Percentiles rank a stretch among this genome's conserved stretches.
phyloP scores from a whole-genome alignment of 768 basidiomycete species.

The Lactarius tabidus region DNA sequence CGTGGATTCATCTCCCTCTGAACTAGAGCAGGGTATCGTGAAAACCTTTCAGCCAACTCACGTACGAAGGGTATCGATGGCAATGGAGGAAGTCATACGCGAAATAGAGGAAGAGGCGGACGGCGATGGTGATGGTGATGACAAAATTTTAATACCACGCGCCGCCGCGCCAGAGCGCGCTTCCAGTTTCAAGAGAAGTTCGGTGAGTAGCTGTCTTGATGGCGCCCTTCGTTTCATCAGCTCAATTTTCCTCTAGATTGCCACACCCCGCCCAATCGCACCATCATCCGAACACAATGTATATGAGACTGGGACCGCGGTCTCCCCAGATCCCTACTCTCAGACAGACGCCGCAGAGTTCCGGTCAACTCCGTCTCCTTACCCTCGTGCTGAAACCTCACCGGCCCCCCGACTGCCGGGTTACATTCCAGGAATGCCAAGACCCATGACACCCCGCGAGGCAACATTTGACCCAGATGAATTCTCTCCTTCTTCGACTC shows the following conservation, averaged over 20 bases:
- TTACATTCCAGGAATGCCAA: conserved; percentile 86
- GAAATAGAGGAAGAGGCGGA: conserved; percentile 75
- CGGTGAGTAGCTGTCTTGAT: conserved; percentile 18
- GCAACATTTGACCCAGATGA: conserved; percentile 62
- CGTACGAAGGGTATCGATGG: conserved; percentile 63
- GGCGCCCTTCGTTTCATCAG: not conserved
- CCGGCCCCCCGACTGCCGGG: conserved; percentile 62
- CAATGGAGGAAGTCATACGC: conserved; percentile 69
- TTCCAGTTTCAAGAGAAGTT: conserved; percentile 16
- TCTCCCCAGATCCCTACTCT: conserved; percentile 58
- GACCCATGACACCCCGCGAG: conserved; percentile 88
- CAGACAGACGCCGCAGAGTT: conserved; percentile 44
- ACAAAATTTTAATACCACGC: conserved; percentile 73
- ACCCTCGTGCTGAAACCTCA: conserved; percentile 47
- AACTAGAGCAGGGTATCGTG: conserved; percentile 41
- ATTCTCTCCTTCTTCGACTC: conserved; percentile 63
- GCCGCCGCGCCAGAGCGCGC: conserved; percentile 35
- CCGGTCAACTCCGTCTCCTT: conserved; percentile 59
- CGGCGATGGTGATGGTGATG: conserved; percentile 37
- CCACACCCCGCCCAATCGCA: conserved; percentile 2
- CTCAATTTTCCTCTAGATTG: not conserved
- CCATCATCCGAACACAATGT: conserved; percentile 32
- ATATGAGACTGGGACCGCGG: conserved; percentile 64
- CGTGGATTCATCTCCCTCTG: conserved; percentile 33
- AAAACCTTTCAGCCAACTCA: conserved; percentile 49